Evolutionary conservation across 2,329 filamentous ascomycete species (phyloP), one percentile per base, ranked within the genome.

Genomic region (Hirsutella minnesotensis): DNA sequence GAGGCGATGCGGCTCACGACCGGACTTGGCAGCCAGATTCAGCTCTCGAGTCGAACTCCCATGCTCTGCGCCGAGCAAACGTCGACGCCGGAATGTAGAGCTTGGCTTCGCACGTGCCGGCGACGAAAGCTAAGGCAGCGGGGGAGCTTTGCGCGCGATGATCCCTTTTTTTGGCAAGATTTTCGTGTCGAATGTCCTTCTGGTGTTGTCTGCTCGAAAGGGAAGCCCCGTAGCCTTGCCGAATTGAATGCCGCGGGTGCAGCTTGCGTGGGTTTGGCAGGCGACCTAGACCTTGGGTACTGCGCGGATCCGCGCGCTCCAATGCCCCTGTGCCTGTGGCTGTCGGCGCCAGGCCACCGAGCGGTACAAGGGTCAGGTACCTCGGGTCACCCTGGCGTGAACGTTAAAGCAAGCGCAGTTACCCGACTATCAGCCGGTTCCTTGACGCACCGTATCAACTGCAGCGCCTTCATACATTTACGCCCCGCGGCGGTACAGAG

Each of bases 1-100:
- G 35, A 39, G 49, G 24, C 41, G 44, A 48, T 51, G 40, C 44
- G 42, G 45, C 47, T 50, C 55, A 56, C 57, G 53, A 59, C 54
- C 55, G 49, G 50, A 53, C 52, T 53, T 47, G 53, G 54, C 49
- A 55, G 46, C 50, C 47, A 47, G 45, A 41, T 44, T 47, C 41
- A 51, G 37, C 20, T 50, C 46, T 45, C 47, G 48, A 39, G 48
- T 41, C 43, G 49, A 39, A 45, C 47, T 44, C 44, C 47, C 56
- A 59, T 59, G 47, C 55, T 57, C 56, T 45, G 50, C 35, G 31
- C 31, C 50, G 29, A 22, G 39, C 16, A 15, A n/a, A n/a, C n/a
- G 16, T 22, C 37, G 35, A 39, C 19, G 10, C n/a, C 24, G n/a
- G 31, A 16, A 15, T 41, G 37, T 9, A 39, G 38, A 38, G 27